A percentile compares a stretch with the other conserved stretches of the same genome.
Evolutionary conservation across 768 basidiomycete species (phyloP).

Genomic region (Saitozyma podzolica): DNA sequence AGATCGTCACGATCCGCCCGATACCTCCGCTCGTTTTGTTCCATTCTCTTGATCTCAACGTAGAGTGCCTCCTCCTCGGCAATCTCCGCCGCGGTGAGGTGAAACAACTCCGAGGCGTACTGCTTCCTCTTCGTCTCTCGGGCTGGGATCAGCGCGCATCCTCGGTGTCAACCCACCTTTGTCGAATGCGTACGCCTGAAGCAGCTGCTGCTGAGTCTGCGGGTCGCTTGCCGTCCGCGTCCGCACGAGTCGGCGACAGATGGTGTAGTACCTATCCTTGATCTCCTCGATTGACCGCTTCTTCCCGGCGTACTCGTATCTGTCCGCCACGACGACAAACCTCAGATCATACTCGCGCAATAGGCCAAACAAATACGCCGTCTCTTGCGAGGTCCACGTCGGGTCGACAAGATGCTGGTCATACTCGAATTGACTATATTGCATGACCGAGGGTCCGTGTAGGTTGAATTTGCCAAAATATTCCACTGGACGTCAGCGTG

Average conservation of each 20-base stretch:
- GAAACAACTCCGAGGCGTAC: constrained; percentile 82
- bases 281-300: constrained; percentile 78
- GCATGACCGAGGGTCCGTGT: constrained; percentile 58
- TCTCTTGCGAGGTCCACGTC: constrained; percentile 91
- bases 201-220: constrained; percentile 67
- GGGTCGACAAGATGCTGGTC: constrained; percentile 73
- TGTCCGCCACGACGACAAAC: constrained; percentile 86
- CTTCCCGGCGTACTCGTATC: constrained; percentile 66
- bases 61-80: constrained; percentile 94
- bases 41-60: constrained; percentile 88
- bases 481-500: constrained; percentile 20
- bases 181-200: constrained; percentile 79
- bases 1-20: constrained; percentile 85
- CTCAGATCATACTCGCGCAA: constrained; percentile 79
- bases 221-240: constrained; percentile 83
- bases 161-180: constrained; percentile 62
- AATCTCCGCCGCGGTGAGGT: constrained; percentile 81
- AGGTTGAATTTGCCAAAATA: constrained; percentile 83
- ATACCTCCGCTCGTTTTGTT: constrained; percentile 86
- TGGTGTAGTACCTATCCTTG: constrained; percentile 89
- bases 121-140: constrained; percentile 84
- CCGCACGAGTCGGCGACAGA: constrained; percentile 82
- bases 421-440: constrained; percentile 80
- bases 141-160: constrained; percentile 56
- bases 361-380: constrained; percentile 82